A percentile compares a stretch with the other conserved stretches of the same genome.
Evolutionary conservation across 2,329 filamentous ascomycete species (phyloP).

Genomic region (Colletotrichum filicis): DNA sequence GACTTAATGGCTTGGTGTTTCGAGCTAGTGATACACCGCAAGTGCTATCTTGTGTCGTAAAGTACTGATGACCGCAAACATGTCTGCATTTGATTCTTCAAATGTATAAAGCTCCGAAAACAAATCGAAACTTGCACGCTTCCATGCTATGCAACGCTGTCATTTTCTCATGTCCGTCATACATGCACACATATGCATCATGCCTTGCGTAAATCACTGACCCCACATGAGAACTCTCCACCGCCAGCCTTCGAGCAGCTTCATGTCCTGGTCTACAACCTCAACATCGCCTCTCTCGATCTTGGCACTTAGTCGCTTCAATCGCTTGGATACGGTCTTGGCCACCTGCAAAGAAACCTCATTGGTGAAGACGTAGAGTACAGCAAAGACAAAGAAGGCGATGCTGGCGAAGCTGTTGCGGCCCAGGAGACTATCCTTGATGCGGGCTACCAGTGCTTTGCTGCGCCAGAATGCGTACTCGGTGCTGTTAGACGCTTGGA

Average conservation of each 20-base stretch:
- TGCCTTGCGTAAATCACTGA: conserved; percentile 3
- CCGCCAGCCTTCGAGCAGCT: conserved; percentile 63
- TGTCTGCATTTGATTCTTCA: background rate
- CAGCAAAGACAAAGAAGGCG: conserved; percentile 65
- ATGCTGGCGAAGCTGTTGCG: conserved; percentile 59
- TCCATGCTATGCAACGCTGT: conserved; percentile 3
- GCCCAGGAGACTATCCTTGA: conserved; percentile 57
- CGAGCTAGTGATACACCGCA: background rate
- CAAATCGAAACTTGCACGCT: background rate
- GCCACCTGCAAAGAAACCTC: conserved; percentile 67
- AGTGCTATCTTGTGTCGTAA: background rate
- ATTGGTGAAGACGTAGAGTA: conserved; percentile 68
- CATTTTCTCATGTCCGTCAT: conserved; percentile 18
- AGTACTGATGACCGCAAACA: background rate
- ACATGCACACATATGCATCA: background rate
- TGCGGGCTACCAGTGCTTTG: conserved; percentile 60
- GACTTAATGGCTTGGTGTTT: background rate
- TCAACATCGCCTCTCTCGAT: conserved; percentile 59
- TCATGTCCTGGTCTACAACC: conserved; percentile 60
- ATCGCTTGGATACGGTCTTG: conserved; percentile 59
- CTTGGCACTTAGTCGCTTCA: conserved; percentile 59
- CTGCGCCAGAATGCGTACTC: conserved; percentile 67
- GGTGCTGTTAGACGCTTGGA: conserved; percentile 58
- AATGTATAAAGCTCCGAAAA: background rate
- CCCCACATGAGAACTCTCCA: conserved; percentile 65